Percentiles rank a stretch among this genome's conserved stretches.
phyloP scores from a whole-genome alignment of 2,329 filamentous ascomycete species.

The Rhinocladiella similis region DNA sequence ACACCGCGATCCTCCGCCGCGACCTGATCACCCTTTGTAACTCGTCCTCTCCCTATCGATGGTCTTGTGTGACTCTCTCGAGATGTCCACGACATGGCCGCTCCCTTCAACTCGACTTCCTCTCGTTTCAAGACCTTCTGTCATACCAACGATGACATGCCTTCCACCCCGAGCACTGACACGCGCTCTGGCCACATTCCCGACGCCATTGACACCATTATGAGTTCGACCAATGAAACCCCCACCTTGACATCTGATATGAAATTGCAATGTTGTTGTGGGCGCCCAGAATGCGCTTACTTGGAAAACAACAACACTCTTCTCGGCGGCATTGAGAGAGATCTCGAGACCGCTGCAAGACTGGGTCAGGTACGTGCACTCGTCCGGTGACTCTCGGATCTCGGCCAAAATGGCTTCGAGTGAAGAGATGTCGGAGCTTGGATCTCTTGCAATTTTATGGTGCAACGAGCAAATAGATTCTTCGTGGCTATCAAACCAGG shows the following conservation, averaged over 20 bases:
- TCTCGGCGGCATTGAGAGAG: conserved; percentile 79
- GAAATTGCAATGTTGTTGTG: conserved; percentile 73
- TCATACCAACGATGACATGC: conserved; percentile 23
- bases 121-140: conserved; percentile 25
- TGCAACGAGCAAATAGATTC: not conserved
- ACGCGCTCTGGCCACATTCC: conserved; percentile 26
- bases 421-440: not conserved
- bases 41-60: not conserved
- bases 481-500: not conserved
- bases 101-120: conserved; percentile 22
- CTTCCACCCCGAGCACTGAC: conserved; percentile 18
- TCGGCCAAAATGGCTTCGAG: not conserved
- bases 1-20: conserved; percentile 1
- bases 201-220: conserved; percentile 23
- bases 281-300: conserved; percentile 73
- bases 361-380: conserved; percentile 80
- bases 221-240: conserved; percentile 20
- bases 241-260: conserved; percentile 3
- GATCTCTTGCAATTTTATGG: conserved; percentile 8
- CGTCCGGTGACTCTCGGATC: not conserved
- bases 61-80: conserved; percentile 21
- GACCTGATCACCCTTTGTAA: not conserved
- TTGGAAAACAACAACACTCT: conserved; percentile 77
- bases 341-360: conserved; percentile 81
- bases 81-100: conserved; percentile 18